These are phyloP conservation scores for Ananas comosus DNA, from an alignment of 176 grass and related monocot genomes.

Conservation along the genomic window DNA sequence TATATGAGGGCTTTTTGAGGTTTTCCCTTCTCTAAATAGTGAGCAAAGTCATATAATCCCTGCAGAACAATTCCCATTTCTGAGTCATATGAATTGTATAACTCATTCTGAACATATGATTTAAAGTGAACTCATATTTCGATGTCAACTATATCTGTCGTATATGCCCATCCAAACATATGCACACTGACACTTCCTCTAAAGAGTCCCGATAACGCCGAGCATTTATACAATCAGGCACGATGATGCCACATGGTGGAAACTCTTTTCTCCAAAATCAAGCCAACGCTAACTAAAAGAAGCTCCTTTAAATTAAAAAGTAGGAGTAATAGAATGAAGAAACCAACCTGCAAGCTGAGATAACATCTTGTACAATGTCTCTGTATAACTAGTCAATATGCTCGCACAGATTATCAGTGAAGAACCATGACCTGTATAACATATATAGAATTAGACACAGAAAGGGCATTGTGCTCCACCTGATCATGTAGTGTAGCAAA, in stretches of 20 bases:
- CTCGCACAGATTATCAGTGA: conserved; percentile 89
- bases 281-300: background rate
- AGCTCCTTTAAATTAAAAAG: background rate
- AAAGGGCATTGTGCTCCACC: conserved; percentile 19
- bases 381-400: conserved; percentile 97
- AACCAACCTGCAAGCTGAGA: conserved; percentile 74
- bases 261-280: background rate
- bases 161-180: too few relatives aligned
- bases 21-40: too few relatives aligned
- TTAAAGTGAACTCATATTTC: background rate
- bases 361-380: conserved; percentile 85
- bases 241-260: too few relatives aligned
- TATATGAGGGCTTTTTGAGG: too few relatives aligned
- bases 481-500: background rate
- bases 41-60: too few relatives aligned
- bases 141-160: too few relatives aligned
- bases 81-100: background rate
- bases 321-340: background rate
- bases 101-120: background rate
- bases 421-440: conserved; percentile 75
- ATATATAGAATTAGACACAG: conserved; percentile 27
- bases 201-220: too few relatives aligned
- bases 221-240: too few relatives aligned
- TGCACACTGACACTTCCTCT: too few relatives aligned
- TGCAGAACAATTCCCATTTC: background rate